These are phyloP conservation scores for Dalbergia oliveri DNA, from an alignment of 306 rosid genomes.

Conservation along the genomic window DNA sequence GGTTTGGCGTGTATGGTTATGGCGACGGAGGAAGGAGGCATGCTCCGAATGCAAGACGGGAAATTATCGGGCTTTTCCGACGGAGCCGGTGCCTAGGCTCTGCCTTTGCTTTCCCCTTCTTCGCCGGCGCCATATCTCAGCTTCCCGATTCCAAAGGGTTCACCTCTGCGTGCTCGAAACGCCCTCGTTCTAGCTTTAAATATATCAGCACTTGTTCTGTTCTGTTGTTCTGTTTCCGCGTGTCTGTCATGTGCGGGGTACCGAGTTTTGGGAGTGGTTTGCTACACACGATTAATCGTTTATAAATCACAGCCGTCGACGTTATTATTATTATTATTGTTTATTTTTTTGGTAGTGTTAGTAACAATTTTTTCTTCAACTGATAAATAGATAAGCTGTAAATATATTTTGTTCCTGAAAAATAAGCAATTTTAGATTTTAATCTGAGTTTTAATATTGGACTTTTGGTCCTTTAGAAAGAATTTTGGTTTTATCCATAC, in stretches of 20 bases:
- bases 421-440: too few relatives aligned
- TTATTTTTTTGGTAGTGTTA: too few relatives aligned
- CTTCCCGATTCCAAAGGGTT: not conserved
- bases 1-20: slow-evolving; percentile 96
- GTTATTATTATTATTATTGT: not conserved
- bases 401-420: too few relatives aligned
- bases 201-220: not conserved
- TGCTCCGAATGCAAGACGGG: slow-evolving; percentile 75
- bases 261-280: not conserved
- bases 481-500: too few relatives aligned
- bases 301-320: not conserved
- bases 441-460: too few relatives aligned
- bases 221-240: not conserved
- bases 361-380: too few relatives aligned
- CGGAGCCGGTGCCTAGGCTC: slow-evolving; percentile 48
- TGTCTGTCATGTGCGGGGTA: not conserved
- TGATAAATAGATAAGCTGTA: too few relatives aligned
- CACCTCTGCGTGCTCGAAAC: not conserved
- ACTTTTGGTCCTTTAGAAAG: too few relatives aligned
- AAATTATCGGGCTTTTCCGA: slow-evolving; percentile 45
- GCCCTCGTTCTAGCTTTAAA: slow-evolving; percentile 22
- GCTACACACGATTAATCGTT: not conserved
- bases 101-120: slow-evolving; percentile 74
- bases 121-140: slow-evolving; percentile 70
- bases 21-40: slow-evolving; percentile 88